A percentile compares a stretch with the other conserved stretches of the same genome.
Conservation (phyloP, 108 stramenopile species). For the Aureococcus anophagefferens region DNA sequence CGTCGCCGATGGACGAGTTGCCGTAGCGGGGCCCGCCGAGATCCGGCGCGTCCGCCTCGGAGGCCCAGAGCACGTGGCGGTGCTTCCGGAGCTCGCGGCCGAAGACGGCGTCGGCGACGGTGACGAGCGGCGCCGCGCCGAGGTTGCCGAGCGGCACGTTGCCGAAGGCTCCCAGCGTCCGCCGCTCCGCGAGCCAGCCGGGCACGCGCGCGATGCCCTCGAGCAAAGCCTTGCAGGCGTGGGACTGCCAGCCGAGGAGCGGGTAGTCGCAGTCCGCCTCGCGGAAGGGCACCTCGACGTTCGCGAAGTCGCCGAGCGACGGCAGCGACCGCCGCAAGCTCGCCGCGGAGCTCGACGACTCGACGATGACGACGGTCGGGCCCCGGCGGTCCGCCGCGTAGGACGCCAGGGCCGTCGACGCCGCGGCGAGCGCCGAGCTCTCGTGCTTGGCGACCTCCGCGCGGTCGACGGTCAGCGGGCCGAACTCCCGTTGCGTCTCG, state of each 20-base stretch:
- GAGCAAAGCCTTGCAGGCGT: slow-evolving; percentile 62
- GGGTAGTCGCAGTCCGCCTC: slow-evolving; percentile 64
- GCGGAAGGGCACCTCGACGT: slow-evolving; percentile 66
- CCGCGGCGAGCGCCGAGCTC: slow-evolving; percentile 49
- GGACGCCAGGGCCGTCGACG: slow-evolving; percentile 56
- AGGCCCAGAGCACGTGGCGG: slow-evolving; percentile 88
- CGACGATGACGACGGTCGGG: slow-evolving; percentile 67
- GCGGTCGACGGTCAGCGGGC: slow-evolving; percentile 44
- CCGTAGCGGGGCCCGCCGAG: slow-evolving; percentile 54
- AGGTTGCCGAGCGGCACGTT: slow-evolving; percentile 87
- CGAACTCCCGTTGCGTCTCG: slow-evolving; percentile 31
- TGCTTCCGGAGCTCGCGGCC: slow-evolving; percentile 61
- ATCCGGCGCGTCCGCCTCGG: slow-evolving; percentile 63
- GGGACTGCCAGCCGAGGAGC: slow-evolving; percentile 79
- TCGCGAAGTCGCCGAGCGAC: slow-evolving; percentile 67
- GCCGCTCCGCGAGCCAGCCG: slow-evolving; percentile 69
- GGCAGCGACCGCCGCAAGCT: slow-evolving; percentile 60
- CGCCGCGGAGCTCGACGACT: slow-evolving; percentile 41
- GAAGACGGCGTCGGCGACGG: slow-evolving; percentile 70
- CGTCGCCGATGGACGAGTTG: slow-evolving; percentile 11
- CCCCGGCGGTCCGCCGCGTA: slow-evolving; percentile 67
- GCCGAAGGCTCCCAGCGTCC: slow-evolving; percentile 64
- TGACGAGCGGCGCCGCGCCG: slow-evolving; percentile 57
- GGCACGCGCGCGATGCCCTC: slow-evolving; percentile 69
- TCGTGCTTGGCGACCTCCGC: slow-evolving; percentile 53